Evolutionary conservation across 257 asterid genomes (phyloP), one percentile per base, ranked within the genome.

Genomic region (Marsdenia floribunda): DNA sequence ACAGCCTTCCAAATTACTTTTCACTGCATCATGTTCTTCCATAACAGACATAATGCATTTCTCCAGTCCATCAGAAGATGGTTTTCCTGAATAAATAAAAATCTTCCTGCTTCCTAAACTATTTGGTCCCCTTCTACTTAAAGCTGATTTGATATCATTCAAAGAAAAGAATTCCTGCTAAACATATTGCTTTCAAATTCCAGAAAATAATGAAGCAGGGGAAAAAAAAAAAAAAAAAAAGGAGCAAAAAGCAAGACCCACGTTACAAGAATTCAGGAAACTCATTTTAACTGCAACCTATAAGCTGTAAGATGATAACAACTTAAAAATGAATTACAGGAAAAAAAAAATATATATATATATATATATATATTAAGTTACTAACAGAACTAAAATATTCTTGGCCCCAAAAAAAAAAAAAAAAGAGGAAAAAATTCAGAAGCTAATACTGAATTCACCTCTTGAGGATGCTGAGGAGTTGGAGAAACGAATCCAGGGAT

Each of bases 81-180:
- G 73, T 29, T 50, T 54, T 7, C 70, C 80, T 10, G 84, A 72
- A 77, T 77, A 75, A 53, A 92, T 73, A 71, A 78, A 54, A 72
- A 92, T 74, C 80, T 47, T 72, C 76, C 79, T 87, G 80, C 90
- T 80, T 68, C 96, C 97, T 66, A 92, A 73, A 83, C 92, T 90
- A 73, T 94, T 95, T 35, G 99, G 99, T 22, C 99, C 99, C 83
- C 99, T 89, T 86, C 96, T 86, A 61, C 68, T 80, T 74, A 94
- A 76, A 63, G 85, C 92, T 53, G 55, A 79, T 81, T 82, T 89
- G 49, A 92, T 83, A 67, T 83, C 96, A 37, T 87, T 93, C 72
- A 80, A 89, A 37, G 87, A 82, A 73, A 87, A 84, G 55, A 84
- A 67, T 76, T 69, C 71, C 88, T 86, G 72, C 77, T 61, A 57